Evolutionary conservation across 140 eudicot species (phyloP).

Genomic region (Stevia rebaudiana): DNA sequence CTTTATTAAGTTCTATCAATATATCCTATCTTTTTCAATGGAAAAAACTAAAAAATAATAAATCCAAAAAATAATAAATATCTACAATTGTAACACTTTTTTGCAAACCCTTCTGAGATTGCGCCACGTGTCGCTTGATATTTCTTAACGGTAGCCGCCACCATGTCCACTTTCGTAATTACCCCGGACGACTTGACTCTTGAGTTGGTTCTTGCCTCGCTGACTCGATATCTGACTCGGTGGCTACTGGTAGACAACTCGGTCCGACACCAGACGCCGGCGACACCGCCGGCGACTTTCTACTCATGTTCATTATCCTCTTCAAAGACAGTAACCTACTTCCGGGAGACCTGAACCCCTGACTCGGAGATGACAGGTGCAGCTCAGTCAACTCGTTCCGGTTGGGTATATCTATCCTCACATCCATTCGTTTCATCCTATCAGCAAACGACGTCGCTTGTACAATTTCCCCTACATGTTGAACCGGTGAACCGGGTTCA

Average conservation of each 20-base stretch:
- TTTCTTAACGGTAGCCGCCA: conserved; percentile 18
- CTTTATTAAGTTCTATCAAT: background rate
- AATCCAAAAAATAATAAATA: background rate
- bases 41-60: background rate
- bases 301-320: conserved; percentile 56
- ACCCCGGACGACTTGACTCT: conserved; percentile 16
- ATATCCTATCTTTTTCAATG: background rate
- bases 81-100: conserved; percentile 8
- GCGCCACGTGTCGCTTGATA: conserved; percentile 13
- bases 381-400: conserved; percentile 33
- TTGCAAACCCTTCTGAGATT: background rate
- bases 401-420: conserved; percentile 54
- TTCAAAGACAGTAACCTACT: conserved; percentile 46
- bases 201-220: background rate
- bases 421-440: conserved; percentile 47
- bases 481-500: conserved; percentile 43
- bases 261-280: conserved; percentile 50
- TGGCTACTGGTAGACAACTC: conserved; percentile 25
- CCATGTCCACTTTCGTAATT: conserved; percentile 14
- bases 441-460: conserved; percentile 37
- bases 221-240: conserved; percentile 47
- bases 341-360: conserved; percentile 52
- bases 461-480: background rate
- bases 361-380: conserved; percentile 48
- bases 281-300: conserved; percentile 33